phyloP scores from a whole-genome alignment of 176 grass and related monocot genomes.

The Avena sativa region DNA sequence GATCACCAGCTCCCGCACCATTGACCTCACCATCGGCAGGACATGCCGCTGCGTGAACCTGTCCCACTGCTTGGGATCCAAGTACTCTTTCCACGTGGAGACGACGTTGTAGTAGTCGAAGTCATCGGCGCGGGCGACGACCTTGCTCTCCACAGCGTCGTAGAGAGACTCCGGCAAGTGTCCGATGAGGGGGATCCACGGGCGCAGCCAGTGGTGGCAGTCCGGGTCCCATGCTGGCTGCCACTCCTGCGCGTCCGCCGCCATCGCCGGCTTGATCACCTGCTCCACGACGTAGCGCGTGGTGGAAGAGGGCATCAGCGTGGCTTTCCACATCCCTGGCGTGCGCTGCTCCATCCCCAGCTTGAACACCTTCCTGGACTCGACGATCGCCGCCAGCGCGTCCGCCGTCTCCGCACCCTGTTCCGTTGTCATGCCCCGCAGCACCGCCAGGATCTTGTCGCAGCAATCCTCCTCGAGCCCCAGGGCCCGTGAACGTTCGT shows the following conservation, averaged over 20 bases:
- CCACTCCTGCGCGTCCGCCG: neutral
- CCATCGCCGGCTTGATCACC: neutral
- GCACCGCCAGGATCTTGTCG: neutral
- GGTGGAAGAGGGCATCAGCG: neutral
- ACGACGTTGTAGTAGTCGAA: neutral
- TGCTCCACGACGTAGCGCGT: neutral
- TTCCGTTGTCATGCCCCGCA: neutral
- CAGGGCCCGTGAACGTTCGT: neutral
- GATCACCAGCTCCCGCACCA: slow-evolving; percentile 51
- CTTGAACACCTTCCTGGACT: neutral
- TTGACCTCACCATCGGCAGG: slow-evolving; percentile 49
- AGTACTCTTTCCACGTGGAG: neutral
- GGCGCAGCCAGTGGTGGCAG: neutral
- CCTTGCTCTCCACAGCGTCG: neutral
- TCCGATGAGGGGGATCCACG: neutral
- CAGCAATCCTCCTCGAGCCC: neutral
- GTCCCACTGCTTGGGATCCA: neutral
- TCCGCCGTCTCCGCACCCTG: neutral
- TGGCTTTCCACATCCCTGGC: neutral
- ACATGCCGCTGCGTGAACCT: slow-evolving; percentile 9
- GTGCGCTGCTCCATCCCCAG: neutral
- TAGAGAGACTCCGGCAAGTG: neutral
- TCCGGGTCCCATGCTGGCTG: neutral
- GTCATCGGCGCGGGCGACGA: neutral
- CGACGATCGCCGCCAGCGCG: neutral